Evolutionary conservation across 2,329 filamentous ascomycete genomes (phyloP), one percentile per base, ranked within the genome.

Genomic region (Fonsecaea nubica): DNA sequence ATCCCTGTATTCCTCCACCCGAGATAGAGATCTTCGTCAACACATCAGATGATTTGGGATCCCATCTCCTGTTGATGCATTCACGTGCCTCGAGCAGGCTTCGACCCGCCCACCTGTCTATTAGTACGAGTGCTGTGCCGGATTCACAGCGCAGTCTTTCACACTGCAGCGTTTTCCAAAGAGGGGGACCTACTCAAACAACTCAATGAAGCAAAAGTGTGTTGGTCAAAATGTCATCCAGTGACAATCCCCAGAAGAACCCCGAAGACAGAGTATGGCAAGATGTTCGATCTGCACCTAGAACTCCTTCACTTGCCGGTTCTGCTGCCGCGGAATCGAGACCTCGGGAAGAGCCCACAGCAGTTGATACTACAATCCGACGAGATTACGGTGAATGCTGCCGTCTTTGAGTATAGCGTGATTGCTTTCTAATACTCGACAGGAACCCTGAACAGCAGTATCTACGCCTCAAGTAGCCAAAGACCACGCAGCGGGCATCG

Each of bases 321-420:
- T 52, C 62, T 38, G 42, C 15, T 10, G 40, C 30, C 18, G 12
- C 33, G 58, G 60, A 62, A 13, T 33, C 50, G 25, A 21, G 53
- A 42, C 57, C 50, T 56, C 50, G 55, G 62, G 50, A 60, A 3
- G 63, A 64, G 35, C 30, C 36, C 15, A 21, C 30, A 5, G 63
- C 10, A 32, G 40, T 15, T 52, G 63, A 63, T 36, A 54, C 50
- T 15, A 60, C 63, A 30, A 64, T 70, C 36, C 65, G 68, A 10
- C 55, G 65, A 52, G 68, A 70, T 54, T 70, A 70, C 63, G 68
- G 68, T 70, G 59, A 25, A 55, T 55, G 21, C 45, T 15, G 6
- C 30, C 25, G 30, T 12, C 30, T 33, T 30, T 36, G 18, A 35
- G 30, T 33, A 42, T 40, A 45, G 30, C 33, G 54, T 40, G 30